Percentiles rank a stretch among this genome's conserved stretches.
Conservation (phyloP, 179 eudicot genomes). For the Pouteria campechiana region DNA sequence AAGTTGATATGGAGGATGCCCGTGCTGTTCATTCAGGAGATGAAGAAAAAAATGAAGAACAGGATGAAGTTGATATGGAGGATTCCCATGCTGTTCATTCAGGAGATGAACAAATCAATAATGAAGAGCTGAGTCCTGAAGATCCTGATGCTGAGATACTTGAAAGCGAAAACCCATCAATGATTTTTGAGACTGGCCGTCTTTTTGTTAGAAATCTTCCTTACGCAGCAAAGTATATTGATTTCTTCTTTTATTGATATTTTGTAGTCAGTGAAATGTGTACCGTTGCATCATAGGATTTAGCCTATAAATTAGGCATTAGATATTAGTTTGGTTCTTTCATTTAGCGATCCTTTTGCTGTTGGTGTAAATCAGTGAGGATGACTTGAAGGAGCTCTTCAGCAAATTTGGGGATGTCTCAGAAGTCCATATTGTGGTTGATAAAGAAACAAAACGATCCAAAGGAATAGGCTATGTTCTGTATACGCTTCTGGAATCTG, state of each 20-base stretch:
- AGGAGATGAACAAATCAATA: slow-evolving; percentile 7
- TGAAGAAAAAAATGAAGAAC: slow-evolving; percentile 14
- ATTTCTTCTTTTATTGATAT: background rate
- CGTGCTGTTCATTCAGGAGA: slow-evolving; percentile 2
- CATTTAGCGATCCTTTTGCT: background rate
- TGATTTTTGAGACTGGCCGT: slow-evolving; percentile 46
- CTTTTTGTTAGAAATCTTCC: slow-evolving; percentile 90
- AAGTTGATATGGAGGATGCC: slow-evolving; percentile 16
- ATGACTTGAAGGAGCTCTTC: slow-evolving; percentile 70
- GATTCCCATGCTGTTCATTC: slow-evolving; percentile 5
- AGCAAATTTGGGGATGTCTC: slow-evolving; percentile 49
- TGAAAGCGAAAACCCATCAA: slow-evolving; percentile 18
- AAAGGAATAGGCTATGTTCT: slow-evolving; percentile 73
- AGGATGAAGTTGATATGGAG: background rate
- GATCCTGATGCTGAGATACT: slow-evolving; percentile 18
- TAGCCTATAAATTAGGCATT: too few species aligned
- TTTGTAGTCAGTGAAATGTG: background rate
- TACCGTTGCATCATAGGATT: background rate
- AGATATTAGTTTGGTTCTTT: too few species aligned
- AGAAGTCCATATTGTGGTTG: slow-evolving; percentile 76
- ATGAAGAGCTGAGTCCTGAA: slow-evolving; percentile 11
- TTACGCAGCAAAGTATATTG: slow-evolving; percentile 66
- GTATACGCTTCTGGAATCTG: slow-evolving; percentile 59
- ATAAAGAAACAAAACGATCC: slow-evolving; percentile 77
- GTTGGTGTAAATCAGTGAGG: slow-evolving; percentile 49